phyloP scores from a whole-genome alignment of 1,284 basidiomycete species.

The Wolfiporia cocos region DNA sequence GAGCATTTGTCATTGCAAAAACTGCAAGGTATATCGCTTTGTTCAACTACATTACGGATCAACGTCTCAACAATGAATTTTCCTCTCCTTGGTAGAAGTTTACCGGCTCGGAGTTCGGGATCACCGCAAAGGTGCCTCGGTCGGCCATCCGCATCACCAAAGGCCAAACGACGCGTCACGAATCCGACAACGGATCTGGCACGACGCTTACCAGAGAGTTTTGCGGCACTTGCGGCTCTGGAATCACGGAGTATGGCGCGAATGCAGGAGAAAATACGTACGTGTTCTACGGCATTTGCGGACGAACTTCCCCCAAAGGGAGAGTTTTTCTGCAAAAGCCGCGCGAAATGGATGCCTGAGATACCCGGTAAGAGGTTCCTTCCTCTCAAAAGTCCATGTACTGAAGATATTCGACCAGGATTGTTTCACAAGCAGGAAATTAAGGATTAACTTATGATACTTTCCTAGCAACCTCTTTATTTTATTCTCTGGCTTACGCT shows the following conservation, averaged over 20 bases:
- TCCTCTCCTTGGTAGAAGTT: slow-evolving; percentile 14
- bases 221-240: slow-evolving; percentile 17
- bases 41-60: not conserved
- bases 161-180: slow-evolving; percentile 16
- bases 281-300: slow-evolving; percentile 9
- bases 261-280: slow-evolving; percentile 3
- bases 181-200: slow-evolving; percentile 20
- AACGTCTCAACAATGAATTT: not conserved
- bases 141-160: slow-evolving; percentile 14
- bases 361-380: slow-evolving; percentile 11
- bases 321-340: slow-evolving; percentile 24
- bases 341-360: slow-evolving; percentile 20
- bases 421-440: not conserved
- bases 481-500: too few species aligned
- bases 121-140: slow-evolving; percentile 19
- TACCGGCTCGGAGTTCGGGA: slow-evolving; percentile 18
- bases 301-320: slow-evolving; percentile 22
- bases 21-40: slow-evolving; percentile 20
- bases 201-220: slow-evolving; percentile 20
- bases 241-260: slow-evolving; percentile 7
- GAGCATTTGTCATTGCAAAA: slow-evolving; percentile 22
- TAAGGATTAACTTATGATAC: not conserved
- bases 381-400: too few species aligned
- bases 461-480: not conserved
- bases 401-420: too few species aligned